Conservation (phyloP, 148 eudicot genomes). For the Rhododendron williamsianum region DNA sequence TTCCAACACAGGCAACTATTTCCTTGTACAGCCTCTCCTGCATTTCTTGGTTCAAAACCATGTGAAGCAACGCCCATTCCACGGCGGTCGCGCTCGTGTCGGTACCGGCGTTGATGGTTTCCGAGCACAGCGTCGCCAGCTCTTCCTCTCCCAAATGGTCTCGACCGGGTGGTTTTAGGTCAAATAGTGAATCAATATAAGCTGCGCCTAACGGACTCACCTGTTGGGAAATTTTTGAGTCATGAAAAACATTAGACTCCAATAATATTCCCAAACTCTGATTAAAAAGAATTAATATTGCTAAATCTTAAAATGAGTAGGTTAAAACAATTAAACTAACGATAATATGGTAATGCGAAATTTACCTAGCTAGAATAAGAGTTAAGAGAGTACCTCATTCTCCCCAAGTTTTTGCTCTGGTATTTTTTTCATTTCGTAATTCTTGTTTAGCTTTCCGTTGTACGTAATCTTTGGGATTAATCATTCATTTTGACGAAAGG, state of each 20-base stretch:
- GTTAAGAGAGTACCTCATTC: too few relatives aligned
- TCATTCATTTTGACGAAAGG: too few relatives aligned
- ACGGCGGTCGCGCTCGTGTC: slow-evolving; percentile 81
- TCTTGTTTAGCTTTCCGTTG: too few relatives aligned
- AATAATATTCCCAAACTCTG: background rate
- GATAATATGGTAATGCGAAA: too few relatives aligned
- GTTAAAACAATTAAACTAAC: too few relatives aligned
- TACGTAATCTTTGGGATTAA: too few relatives aligned
- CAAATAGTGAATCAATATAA: slow-evolving; percentile 70
- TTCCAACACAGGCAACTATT: slow-evolving; percentile 46
- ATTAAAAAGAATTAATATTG: too few relatives aligned
- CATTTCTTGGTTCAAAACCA: slow-evolving; percentile 66
- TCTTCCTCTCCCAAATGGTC: slow-evolving; percentile 58
- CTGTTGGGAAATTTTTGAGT: background rate
- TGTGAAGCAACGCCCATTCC: slow-evolving; percentile 87
- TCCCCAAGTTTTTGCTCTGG: too few relatives aligned
- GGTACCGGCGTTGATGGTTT: slow-evolving; percentile 82
- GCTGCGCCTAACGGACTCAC: slow-evolving; percentile 83
- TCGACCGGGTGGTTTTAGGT: slow-evolving; percentile 42
- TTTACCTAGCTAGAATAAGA: too few relatives aligned
- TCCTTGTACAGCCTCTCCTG: slow-evolving; percentile 77
- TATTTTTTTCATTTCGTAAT: too few relatives aligned
- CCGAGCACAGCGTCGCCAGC: slow-evolving; percentile 75
- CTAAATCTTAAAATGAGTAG: background rate
- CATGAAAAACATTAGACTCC: background rate